Conservation (phyloP, 129 eudicot species). For the Smallanthus sonchifolius region DNA sequence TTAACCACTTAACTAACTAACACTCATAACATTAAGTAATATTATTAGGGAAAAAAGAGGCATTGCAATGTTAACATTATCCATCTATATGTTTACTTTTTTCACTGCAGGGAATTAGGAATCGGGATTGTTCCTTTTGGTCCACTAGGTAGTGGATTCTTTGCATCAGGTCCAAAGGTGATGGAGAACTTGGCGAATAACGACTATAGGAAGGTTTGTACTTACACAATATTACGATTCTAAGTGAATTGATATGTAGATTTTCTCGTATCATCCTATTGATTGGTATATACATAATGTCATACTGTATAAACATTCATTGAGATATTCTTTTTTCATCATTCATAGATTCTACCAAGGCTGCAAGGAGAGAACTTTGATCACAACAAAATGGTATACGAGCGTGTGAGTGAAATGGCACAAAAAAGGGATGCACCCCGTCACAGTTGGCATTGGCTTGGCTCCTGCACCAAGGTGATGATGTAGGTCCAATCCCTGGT, state of each 20-base stretch:
- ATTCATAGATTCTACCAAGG: conserved; percentile 38
- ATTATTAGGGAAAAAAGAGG: not conserved
- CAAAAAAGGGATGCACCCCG: conserved; percentile 40
- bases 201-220: conserved; percentile 59
- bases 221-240: not conserved
- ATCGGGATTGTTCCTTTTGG: conserved; percentile 65
- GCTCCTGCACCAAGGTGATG: conserved; percentile 56
- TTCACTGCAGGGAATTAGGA: conserved; percentile 47
- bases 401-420: conserved; percentile 35
- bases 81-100: not conserved
- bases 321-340: not conserved
- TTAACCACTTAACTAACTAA: not conserved
- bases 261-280: not conserved
- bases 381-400: conserved; percentile 34
- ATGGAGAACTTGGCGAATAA: conserved; percentile 33
- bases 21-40: not conserved
- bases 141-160: conserved; percentile 60
- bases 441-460: conserved; percentile 55
- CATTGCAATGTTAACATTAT: not conserved
- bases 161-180: conserved; percentile 47
- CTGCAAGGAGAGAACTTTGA: conserved; percentile 43
- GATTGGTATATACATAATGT: not conserved
- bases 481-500: conserved; percentile 50
- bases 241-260: not conserved
- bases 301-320: not conserved